These are phyloP conservation scores for Xylariaceae sp. DNA, from an alignment of 2,329 filamentous ascomycete genomes.

Conservation along the genomic window DNA sequence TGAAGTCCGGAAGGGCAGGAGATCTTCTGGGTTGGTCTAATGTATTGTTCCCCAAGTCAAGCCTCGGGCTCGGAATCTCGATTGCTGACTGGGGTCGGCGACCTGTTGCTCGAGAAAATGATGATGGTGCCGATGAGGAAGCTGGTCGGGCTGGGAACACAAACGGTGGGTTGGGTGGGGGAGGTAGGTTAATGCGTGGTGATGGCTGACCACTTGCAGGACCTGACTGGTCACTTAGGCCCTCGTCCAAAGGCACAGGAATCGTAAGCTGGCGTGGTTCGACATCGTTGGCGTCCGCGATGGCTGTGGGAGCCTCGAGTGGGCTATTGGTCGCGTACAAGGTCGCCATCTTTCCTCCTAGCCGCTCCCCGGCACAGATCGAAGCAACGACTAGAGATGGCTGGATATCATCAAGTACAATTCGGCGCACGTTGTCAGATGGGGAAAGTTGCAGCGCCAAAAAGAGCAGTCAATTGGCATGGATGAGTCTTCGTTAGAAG, in stretches of 20 bases:
- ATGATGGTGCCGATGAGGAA: constrained; percentile 32
- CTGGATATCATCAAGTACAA: constrained; percentile 18
- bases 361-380: constrained; percentile 28
- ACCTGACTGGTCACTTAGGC: constrained; percentile 13
- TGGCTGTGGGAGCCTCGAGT: constrained; percentile 19
- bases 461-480: constrained; percentile 12
- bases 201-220: constrained; percentile 29
- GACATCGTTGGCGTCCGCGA: constrained; percentile 16
- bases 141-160: constrained; percentile 27
- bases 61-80: constrained; percentile 27
- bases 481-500: constrained; percentile 5
- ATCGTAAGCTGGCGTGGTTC: constrained; percentile 22
- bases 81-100: constrained; percentile 45
- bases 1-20: constrained; percentile 28
- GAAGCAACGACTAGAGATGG: constrained; percentile 20
- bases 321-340: constrained; percentile 34
- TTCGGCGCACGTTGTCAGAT: too few relatives aligned
- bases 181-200: constrained; percentile 36
- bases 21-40: constrained; percentile 14
- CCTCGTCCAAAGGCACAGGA: constrained; percentile 24
- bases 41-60: constrained; percentile 15
- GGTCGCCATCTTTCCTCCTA: constrained; percentile 27
- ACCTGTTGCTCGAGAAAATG: constrained; percentile 43
- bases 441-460: too few relatives aligned
- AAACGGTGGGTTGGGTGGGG: constrained; percentile 58